Base-by-base conservation (phyloP, 2,329 filamentous ascomycete genomes). In the Penicillium oxalicum region DNA sequence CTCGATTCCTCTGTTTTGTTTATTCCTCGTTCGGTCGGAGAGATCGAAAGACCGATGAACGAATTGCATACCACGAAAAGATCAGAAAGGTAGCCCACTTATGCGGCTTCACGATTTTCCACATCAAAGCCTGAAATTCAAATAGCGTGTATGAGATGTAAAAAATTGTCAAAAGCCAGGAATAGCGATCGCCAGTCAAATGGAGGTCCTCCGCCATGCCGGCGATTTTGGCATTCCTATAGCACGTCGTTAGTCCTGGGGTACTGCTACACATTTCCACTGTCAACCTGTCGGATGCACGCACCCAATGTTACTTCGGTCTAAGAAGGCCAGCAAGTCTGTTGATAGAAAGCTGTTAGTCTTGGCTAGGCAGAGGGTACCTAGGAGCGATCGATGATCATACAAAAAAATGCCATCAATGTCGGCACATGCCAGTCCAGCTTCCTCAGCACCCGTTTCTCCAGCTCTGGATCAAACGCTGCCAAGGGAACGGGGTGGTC, bases 81-180 rank as follows among this genome's bases (percentile, higher is more conserved):
- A 75, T 70, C 1, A 68, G 64, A 25, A 71, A 63, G 2, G 72
- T 65, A 33, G 70, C 72, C 70, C 69, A 77, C 52, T 61, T 58
- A 51, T 73, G 70, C 5, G 70, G 69, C 3, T 64, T 61, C 24
- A 68, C 52, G 52, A 74, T 46, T 59, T 74, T 74, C 72, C 72
- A 74, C 69, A 74, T 71, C 13, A 74, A 48, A 0, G 65, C 69
- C 44, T 68, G 63, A 40, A 70, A 70, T 48, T 72, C 65, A 35
- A 72, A 72, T 4, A 69, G 29, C 18, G 73, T 70, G 55, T 76
- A 77, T 2, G 72, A 65, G 36, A 77, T 76, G 57, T 78, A 77
- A 59, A 80, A 80, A 33, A 78, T 73, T 0, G 75, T 79, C 32
- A 77, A 61, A 6, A 80, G 70, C 70, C 74, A 76, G 9, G 73